A percentile compares a stretch with the other conserved stretches of the same genome.
phyloP scores from a whole-genome alignment of 2,329 filamentous ascomycete species.

The Thielaviopsis cerberus region DNA sequence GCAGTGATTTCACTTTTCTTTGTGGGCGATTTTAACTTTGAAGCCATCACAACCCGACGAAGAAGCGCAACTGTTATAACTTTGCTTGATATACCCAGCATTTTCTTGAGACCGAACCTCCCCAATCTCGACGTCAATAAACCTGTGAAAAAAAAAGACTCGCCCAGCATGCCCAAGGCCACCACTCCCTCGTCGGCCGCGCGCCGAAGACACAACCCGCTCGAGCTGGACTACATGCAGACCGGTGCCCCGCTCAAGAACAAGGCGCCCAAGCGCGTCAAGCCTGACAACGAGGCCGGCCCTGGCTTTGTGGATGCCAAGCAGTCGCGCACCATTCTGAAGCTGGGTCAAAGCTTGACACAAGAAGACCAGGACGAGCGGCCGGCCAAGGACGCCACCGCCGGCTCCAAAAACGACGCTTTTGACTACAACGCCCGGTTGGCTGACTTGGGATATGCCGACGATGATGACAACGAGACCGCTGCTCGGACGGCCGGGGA shows the following conservation, averaged over 20 bases:
- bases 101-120: neutral
- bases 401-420: slow-evolving; percentile 25
- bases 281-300: slow-evolving; percentile 36
- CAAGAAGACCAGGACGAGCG: slow-evolving; percentile 48
- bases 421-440: slow-evolving; percentile 71
- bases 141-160: neutral
- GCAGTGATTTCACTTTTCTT: slow-evolving; percentile 11
- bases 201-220: slow-evolving; percentile 65
- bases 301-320: slow-evolving; percentile 71
- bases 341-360: slow-evolving; percentile 71
- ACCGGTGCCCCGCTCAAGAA: slow-evolving; percentile 50
- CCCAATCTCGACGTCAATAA: neutral
- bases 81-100: neutral
- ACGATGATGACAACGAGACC: slow-evolving; percentile 23
- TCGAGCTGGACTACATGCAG: slow-evolving; percentile 70
- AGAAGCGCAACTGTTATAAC: neutral
- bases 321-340: slow-evolving; percentile 71
- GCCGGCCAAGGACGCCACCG: slow-evolving; percentile 14
- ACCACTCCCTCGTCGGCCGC: slow-evolving; percentile 37
- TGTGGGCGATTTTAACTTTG: slow-evolving; percentile 7
- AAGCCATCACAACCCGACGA: neutral
- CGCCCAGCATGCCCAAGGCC: slow-evolving; percentile 57
- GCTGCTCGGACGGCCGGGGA: slow-evolving; percentile 1
- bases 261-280: slow-evolving; percentile 42
- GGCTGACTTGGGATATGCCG: slow-evolving; percentile 32